Evolutionary conservation across 305 asterid species (phyloP).

Genomic region (Fraxinus baroniana): DNA sequence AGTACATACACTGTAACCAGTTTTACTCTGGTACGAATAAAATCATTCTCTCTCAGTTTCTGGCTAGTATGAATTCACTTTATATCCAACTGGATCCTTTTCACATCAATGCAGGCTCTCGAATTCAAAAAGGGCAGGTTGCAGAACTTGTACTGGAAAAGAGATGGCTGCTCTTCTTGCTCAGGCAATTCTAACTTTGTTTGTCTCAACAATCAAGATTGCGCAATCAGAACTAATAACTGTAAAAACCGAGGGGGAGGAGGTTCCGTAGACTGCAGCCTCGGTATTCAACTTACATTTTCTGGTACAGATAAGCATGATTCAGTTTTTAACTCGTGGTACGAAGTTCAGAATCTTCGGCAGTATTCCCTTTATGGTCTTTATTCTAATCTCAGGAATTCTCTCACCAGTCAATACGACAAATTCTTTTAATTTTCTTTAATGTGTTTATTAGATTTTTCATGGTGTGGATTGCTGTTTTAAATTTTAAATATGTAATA

Average conservation of each 20-base stretch:
- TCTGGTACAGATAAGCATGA: constrained; percentile 94
- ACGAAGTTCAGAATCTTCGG: constrained; percentile 82
- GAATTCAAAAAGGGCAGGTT: constrained; percentile 93
- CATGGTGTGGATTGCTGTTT: constrained; percentile 20
- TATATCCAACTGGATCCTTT: constrained; percentile 2
- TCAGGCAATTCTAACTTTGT: constrained; percentile 58
- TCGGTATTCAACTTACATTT: constrained; percentile 85
- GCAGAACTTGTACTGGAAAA: constrained; percentile 89
- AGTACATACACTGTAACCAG: constrained; percentile 65
- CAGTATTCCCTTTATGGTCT: constrained; percentile 84
- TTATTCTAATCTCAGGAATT: constrained; percentile 66
- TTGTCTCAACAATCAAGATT: constrained; percentile 88
- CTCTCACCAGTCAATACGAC: constrained; percentile 78
- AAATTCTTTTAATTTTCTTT: constrained; percentile 41
- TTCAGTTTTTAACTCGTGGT: constrained; percentile 90
- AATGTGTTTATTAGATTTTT: constrained; percentile 17
- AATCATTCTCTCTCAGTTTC: neutral
- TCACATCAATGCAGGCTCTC: constrained; percentile 51
- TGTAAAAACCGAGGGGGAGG: constrained; percentile 72
- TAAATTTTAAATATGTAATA: neutral
- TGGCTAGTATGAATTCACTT: neutral
- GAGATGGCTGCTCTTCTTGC: constrained; percentile 89
- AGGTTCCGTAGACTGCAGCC: constrained; percentile 72
- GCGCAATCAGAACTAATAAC: constrained; percentile 71
- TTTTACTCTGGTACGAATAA: constrained; percentile 76